Evolutionary conservation across 1,139 yeast species (phyloP), one percentile per base, ranked within the genome.

Genomic region (Sugiyamaella paludigena): DNA sequence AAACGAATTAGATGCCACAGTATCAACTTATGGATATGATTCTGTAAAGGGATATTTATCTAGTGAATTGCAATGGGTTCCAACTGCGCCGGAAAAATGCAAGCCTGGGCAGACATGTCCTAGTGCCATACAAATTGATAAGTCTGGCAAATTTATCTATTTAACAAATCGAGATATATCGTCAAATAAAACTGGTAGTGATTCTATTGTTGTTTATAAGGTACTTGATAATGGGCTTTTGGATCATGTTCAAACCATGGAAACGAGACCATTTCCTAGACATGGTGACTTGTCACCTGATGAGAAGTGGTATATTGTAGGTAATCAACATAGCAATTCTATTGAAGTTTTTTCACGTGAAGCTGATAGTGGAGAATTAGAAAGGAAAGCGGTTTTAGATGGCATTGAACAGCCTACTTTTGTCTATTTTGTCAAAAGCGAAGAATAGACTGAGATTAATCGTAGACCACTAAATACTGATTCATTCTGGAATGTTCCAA

Each of bases 161-260:
- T 42, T 49, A 11, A 46, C 52, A 8, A 49, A 49, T 40, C 41
- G 52, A 9, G 52, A 49, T 30, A 48, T 48, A 30, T 45, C 51
- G 2, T 12, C 32, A 24, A 43, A 48, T 30, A 45, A 48, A 36
- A 40, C 51, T 9, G 52, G 52, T 5, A 46, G 42, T 34, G 49
- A 49, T 42, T 41, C 49, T 5, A 49, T 49, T 27, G 44, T 34
- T 8, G 52, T 49, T 26, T 49, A 39, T 28, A 43, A 36, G 44
- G 40, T 49, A 13, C 16, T 30, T 19, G 36, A 32, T 1, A 39
- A 36, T 7, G 52, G 52, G 4, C 13, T 19, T 7, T 34, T 40
- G n/a, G 37, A 37, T 10, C 43, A 36, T 3, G 42, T 43, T n/a
- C 50, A 49, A 40, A 43, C 15, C 12, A 40, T 49, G 51, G 8